Base-by-base conservation (phyloP, 2,329 filamentous ascomycete genomes). In the Penicillium psychrosexuale region DNA sequence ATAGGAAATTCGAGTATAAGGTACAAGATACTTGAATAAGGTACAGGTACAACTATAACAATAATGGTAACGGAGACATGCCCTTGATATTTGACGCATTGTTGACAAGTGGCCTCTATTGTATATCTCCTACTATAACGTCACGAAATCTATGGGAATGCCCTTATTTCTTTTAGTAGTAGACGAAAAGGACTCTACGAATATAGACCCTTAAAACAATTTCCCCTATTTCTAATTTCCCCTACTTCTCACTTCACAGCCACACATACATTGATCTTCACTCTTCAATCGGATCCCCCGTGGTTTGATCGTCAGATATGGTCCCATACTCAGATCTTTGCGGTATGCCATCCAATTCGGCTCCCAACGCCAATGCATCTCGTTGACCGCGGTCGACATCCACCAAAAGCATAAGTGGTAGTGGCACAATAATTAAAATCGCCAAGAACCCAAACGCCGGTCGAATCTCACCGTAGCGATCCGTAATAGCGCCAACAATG, bases 371-470 rank as follows among this genome's bases (percentile, higher is more conserved):
- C 61, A 82, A 78, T 1, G 87, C 89, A 66, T 91, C 88, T 43
- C 76, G 74, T 73, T 85, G 89, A 11, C 89, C 89, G 36, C 89
- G 80, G 50, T 95, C 89, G 9, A 96, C 90, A 71, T 97, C 82
- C 34, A 99, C 89, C 51, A 91, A 83, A 69, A 86, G 88, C 73
- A 97, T 90, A 47, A 97, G 77, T 1, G 91, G 90, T 15, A 92
- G 86, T 0, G 94, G 92, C 1, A 96, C 73, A 6, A 88, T 87
- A 7, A 99, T 89, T n/a, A 99, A 76, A 5, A 85, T 79, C 0
- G 90, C 91, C 38, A 99, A 78, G 70, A 99, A 99, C 81, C 89
- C 91, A 72, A 99, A 99, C 0, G 93, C 92, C 7, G 89, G 89
- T 46, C 90, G 82, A 55, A 94, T 93, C 63, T 89, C 86, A 5